Evolutionary conservation across 495 filamentous ascomycete species (phyloP), one percentile per base, ranked within the genome.

Genomic region (Tetracladium setigerum): DNA sequence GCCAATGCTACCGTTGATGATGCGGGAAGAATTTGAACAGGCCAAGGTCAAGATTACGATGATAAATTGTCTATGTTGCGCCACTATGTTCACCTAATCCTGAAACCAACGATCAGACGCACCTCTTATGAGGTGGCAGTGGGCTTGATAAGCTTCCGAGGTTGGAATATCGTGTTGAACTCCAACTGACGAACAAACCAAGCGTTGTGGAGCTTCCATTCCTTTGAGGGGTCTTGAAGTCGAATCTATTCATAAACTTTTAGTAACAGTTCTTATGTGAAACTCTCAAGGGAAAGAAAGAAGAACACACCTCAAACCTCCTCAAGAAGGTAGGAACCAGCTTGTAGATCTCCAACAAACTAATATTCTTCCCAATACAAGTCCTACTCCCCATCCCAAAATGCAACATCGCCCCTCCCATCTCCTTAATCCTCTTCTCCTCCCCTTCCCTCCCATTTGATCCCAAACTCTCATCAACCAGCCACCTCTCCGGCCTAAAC

Each of bases 311-410:
- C 59, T 86, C 79, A 62, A 87, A 91, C 47, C 76, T 65, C 47
- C 82, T 69, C 53, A 89, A 69, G 56, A 89, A 69, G 45, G 73
- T 84, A 34, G 86, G 84, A 43, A 89, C 78, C 46, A 90, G 56
- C 69, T 90, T 89, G 52, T 86, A 86, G 43, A 89, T 82, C 72
- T 90, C 86, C 62, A 89, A 51, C 64, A 84, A 59, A 44, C 77
- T 79, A 46, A 89, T 81, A 54, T 89, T 89, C 67, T 79, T 82
- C 39, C 80, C 79, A 55, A 83, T 80, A 49, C 79, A 83, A n/a
- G 75, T 81, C 52, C 78, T 61, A 14, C 70, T 63, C 0, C 79
- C 79, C 64, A 74, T 74, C 10, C 78, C 73, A 57, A 82, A 82
- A 37, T 82, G 79, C 48, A 83, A 64, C 70, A 84, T 75, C 27